Evolutionary conservation across 225 moss, liverwort and hornwort genomes (phyloP).

Genomic region (Asterella californica): DNA sequence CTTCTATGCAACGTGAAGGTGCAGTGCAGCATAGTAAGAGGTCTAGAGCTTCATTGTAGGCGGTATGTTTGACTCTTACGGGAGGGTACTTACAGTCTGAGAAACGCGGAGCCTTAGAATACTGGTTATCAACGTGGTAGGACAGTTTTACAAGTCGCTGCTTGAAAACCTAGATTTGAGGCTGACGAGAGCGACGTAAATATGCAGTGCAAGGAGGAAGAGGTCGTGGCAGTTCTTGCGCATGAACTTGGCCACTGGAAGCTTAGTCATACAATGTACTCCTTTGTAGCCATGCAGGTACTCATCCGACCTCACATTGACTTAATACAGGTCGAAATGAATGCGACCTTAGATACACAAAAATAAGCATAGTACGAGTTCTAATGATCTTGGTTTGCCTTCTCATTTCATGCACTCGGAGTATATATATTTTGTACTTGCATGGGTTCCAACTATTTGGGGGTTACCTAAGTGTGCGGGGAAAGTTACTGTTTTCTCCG

Average conservation of each 20-base stretch:
- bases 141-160: not conserved
- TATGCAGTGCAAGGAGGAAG: conserved; percentile 86
- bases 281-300: conserved; percentile 96
- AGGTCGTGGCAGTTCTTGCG: conserved; percentile 95
- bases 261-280: conserved; percentile 96
- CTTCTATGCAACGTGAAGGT: not conserved
- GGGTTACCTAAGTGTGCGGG: too few relatives aligned
- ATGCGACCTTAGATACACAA: not conserved
- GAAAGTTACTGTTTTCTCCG: too few relatives aligned
- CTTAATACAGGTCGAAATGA: not conserved
- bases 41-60: not conserved
- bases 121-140: not conserved
- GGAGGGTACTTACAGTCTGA: not conserved
- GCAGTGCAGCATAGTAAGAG: not conserved
- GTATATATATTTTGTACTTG: not conserved
- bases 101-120: not conserved
- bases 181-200: not conserved
- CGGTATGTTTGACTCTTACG: not conserved
- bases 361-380: not conserved
- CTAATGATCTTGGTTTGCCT: not conserved
- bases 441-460: too few relatives aligned
- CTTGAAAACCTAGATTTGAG: not conserved
- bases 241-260: conserved; percentile 99
- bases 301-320: not conserved
- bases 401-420: not conserved